Conservation (phyloP, 2,329 filamentous ascomycete species). For the Apiospora kogelbergensis region DNA sequence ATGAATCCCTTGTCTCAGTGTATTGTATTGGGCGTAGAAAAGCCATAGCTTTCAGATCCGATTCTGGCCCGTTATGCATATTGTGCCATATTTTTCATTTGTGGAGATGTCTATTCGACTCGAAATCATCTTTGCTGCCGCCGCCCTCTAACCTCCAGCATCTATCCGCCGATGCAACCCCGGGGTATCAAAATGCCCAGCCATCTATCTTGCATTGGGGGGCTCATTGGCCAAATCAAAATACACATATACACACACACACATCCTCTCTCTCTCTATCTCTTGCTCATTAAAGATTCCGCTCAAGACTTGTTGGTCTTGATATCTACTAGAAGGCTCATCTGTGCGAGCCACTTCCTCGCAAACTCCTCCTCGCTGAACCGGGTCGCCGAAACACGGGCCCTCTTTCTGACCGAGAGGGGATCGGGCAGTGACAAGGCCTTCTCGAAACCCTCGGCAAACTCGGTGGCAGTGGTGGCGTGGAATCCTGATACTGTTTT, state of each 20-base stretch:
- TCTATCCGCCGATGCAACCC: slow-evolving; percentile 6
- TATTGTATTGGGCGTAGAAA: too few relatives aligned
- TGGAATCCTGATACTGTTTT: slow-evolving; percentile 68
- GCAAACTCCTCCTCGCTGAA: slow-evolving; percentile 90
- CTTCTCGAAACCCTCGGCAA: slow-evolving; percentile 76
- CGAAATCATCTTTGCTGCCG: background rate
- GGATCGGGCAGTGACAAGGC: slow-evolving; percentile 73
- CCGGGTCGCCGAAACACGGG: slow-evolving; percentile 73
- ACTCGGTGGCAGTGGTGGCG: slow-evolving; percentile 75
- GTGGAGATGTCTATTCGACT: background rate
- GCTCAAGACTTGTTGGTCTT: slow-evolving; percentile 1
- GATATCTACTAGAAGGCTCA: slow-evolving; percentile 65
- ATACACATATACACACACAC: background rate
- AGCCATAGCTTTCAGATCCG: too few relatives aligned
- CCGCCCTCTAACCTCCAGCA: background rate
- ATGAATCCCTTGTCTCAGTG: too few relatives aligned
- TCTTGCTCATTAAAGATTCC: background rate
- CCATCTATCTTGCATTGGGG: slow-evolving; percentile 5
- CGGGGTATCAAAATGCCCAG: slow-evolving; percentile 8
- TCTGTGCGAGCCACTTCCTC: slow-evolving; percentile 72
- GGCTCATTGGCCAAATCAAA: background rate
- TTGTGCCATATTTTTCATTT: background rate
- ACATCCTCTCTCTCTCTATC: background rate
- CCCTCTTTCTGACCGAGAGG: slow-evolving; percentile 71
- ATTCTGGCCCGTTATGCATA: too few relatives aligned